phyloP scores from a whole-genome alignment of 208 protist species.

The Naegleria gruberi region DNA sequence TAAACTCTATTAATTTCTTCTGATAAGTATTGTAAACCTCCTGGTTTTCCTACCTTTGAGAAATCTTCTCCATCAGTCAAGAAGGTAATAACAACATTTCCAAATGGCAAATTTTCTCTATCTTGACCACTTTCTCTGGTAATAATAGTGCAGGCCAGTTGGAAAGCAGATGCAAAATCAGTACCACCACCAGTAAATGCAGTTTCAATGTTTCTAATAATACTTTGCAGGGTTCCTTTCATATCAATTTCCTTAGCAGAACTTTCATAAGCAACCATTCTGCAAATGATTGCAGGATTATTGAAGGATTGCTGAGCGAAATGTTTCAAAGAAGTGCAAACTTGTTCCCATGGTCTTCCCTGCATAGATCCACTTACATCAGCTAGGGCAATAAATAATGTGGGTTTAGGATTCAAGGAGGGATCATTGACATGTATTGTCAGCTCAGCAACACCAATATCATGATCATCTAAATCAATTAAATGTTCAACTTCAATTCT shows the following conservation, averaged over 20 bases:
- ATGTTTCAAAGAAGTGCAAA: not conserved
- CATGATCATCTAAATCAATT: not conserved
- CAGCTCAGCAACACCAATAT: not conserved
- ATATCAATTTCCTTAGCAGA: not conserved
- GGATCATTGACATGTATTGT: not conserved
- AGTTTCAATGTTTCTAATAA: not conserved
- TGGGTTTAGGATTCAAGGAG: constrained; percentile 4
- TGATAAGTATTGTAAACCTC: not conserved
- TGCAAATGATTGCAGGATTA: not conserved
- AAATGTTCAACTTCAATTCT: not conserved
- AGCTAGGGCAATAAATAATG: constrained; percentile 15
- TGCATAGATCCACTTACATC: constrained; percentile 15
- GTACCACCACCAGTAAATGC: not conserved
- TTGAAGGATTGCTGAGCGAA: not conserved
- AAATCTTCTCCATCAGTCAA: not conserved
- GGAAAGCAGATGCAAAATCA: not conserved
- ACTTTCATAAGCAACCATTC: not conserved
- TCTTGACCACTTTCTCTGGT: not conserved
- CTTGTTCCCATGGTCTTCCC: constrained; percentile 14
- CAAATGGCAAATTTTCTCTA: not conserved
- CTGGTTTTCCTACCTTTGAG: not conserved
- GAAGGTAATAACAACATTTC: not conserved
- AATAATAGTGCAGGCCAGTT: not conserved
- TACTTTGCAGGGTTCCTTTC: not conserved
- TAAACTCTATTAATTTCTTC: not conserved